These are phyloP conservation scores for Kwoniella botswanensis DNA, from an alignment of 768 basidiomycete genomes.

Conservation along the genomic window DNA sequence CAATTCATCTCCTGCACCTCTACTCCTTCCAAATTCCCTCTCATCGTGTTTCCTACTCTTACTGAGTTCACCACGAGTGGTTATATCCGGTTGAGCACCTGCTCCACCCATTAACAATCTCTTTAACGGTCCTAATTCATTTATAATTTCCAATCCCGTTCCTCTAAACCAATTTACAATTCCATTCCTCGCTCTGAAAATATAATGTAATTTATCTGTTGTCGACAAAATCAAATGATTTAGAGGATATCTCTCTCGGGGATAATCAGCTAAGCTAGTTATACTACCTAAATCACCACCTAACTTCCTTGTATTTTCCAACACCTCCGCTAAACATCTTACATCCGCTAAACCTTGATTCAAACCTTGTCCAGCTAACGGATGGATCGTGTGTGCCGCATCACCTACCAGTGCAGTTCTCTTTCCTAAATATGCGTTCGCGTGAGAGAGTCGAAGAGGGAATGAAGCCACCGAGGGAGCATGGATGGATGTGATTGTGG, in stretches of 20 bases:
- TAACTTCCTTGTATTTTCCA: slow-evolving; percentile 64
- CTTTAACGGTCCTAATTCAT: slow-evolving; percentile 84
- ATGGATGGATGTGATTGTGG: slow-evolving; percentile 74
- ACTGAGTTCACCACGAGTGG: not conserved
- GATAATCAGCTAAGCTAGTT: slow-evolving; percentile 76
- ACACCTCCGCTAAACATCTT: slow-evolving; percentile 70
- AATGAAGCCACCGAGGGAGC: slow-evolving; percentile 80
- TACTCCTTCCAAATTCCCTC: slow-evolving; percentile 31
- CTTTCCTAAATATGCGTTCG: slow-evolving; percentile 77
- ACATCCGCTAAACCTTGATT: slow-evolving; percentile 93
- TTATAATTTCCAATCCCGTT: slow-evolving; percentile 84
- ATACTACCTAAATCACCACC: slow-evolving; percentile 87
- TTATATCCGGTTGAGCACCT: slow-evolving; percentile 60
- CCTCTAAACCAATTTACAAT: slow-evolving; percentile 86
- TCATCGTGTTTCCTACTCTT: slow-evolving; percentile 14
- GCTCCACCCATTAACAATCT: slow-evolving; percentile 80
- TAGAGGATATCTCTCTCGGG: slow-evolving; percentile 76
- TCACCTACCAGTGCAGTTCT: slow-evolving; percentile 92
- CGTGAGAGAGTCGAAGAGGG: slow-evolving; percentile 84
- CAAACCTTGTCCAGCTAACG: slow-evolving; percentile 92
- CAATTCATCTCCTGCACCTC: slow-evolving; percentile 16
- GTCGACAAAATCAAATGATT: slow-evolving; percentile 86
- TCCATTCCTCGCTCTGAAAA: slow-evolving; percentile 72
- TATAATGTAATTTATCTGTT: slow-evolving; percentile 85
- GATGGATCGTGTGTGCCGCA: slow-evolving; percentile 93